These are phyloP conservation scores for Volvox africanus DNA, from an alignment of 139 green algal genomes.

Conservation along the genomic window DNA sequence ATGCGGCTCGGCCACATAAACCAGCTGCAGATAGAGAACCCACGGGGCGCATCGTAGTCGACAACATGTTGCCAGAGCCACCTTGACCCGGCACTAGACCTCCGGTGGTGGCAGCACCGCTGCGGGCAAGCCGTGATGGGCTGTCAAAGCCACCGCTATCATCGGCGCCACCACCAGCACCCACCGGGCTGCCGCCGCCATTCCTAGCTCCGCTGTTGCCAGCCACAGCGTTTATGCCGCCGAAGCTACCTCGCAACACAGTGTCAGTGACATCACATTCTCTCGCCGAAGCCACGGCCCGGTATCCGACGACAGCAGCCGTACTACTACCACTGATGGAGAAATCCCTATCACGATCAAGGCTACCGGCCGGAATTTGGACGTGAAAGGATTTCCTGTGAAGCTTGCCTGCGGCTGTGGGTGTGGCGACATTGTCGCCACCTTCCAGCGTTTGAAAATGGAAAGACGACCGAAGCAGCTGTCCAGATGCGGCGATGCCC, in stretches of 20 bases:
- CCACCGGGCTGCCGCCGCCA: not conserved
- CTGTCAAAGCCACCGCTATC: not conserved
- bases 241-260: not conserved
- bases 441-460: not conserved
- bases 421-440: not conserved
- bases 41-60: not conserved
- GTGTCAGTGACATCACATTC: not conserved
- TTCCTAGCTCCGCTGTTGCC: not conserved
- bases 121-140: not conserved
- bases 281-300: not conserved
- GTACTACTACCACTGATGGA: not conserved
- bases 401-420: not conserved
- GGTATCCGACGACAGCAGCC: conserved; percentile 1
- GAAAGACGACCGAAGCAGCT: not conserved
- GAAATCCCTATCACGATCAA: not conserved
- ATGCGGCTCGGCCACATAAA: not conserved
- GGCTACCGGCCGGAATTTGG: not conserved
- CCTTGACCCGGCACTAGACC: not conserved
- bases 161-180: not conserved
- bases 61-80: not conserved
- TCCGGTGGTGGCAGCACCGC: not conserved
- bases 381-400: not conserved
- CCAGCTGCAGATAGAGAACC: not conserved
- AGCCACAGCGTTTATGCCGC: not conserved
- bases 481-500: not conserved